Percentiles rank a stretch among this genome's conserved stretches.
Conservation (phyloP, 2,329 filamentous ascomycete species). For the Exophiala sp. region DNA sequence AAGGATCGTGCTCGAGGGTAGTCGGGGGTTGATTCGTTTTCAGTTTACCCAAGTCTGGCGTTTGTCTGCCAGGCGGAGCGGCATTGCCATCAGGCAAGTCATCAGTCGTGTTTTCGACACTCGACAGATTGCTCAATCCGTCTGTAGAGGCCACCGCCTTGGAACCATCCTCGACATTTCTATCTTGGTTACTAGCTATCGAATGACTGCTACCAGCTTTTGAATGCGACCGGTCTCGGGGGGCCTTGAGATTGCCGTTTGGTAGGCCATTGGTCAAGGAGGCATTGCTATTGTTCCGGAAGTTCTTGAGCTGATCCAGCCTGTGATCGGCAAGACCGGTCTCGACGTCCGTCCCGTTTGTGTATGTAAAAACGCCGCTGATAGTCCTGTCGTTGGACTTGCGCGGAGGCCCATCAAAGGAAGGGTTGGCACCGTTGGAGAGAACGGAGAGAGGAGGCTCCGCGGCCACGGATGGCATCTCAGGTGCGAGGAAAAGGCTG, state of each 20-base stretch:
- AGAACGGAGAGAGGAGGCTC: slow-evolving; percentile 29
- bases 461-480: slow-evolving; percentile 25
- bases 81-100: slow-evolving; percentile 20
- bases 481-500: slow-evolving; percentile 10
- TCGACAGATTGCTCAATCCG: slow-evolving; percentile 26
- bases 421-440: slow-evolving; percentile 31
- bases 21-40: slow-evolving; percentile 15
- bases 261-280: slow-evolving; percentile 35
- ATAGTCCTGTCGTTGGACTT: slow-evolving; percentile 43
- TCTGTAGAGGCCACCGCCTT: slow-evolving; percentile 25
- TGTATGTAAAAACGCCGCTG: slow-evolving; percentile 44
- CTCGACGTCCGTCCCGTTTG: slow-evolving; percentile 42
- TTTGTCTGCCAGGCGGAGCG: slow-evolving; percentile 30
- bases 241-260: slow-evolving; percentile 43
- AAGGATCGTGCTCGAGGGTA: slow-evolving; percentile 28
- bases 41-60: slow-evolving; percentile 18
- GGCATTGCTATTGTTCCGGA: slow-evolving; percentile 29
- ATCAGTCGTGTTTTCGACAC: slow-evolving; percentile 22
- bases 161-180: slow-evolving; percentile 33
- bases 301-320: slow-evolving; percentile 34
- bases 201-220: slow-evolving; percentile 47
- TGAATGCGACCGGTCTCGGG: slow-evolving; percentile 37
- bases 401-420: slow-evolving; percentile 38
- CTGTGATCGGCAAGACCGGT: slow-evolving; percentile 37
- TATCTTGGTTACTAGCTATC: slow-evolving; percentile 29